Evolutionary conservation across 2,329 filamentous ascomycete species (phyloP).

Genomic region (Aspergillus sp.): DNA sequence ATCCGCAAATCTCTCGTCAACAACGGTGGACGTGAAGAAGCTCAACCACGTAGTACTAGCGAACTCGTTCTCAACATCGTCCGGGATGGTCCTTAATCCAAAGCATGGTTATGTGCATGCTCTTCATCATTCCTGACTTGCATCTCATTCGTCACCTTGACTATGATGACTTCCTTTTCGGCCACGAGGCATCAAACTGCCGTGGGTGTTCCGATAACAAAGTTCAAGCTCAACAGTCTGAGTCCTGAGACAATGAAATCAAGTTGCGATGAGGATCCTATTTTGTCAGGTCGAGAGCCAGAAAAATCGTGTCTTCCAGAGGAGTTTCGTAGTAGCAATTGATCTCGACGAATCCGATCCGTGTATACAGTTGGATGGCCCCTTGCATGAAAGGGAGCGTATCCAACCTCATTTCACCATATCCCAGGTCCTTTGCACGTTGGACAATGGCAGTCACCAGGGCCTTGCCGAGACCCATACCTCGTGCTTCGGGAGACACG

Average conservation of each 20-base stretch:
- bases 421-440: conserved; percentile 54
- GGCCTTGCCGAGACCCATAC: conserved; percentile 54
- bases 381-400: conserved; percentile 58
- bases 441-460: conserved; percentile 53
- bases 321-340: conserved; percentile 62
- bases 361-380: conserved; percentile 56
- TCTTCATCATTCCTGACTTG: not conserved
- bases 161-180: conserved; percentile 33
- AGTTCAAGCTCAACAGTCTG: conserved; percentile 42
- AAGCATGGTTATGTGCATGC: conserved; percentile 15
- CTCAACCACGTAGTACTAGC: not conserved
- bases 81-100: not conserved
- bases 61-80: not conserved
- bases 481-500: conserved; percentile 52
- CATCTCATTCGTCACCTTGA: conserved; percentile 15
- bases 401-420: conserved; percentile 59
- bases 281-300: conserved; percentile 41
- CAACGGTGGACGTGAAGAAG: not conserved
- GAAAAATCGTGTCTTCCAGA: conserved; percentile 57
- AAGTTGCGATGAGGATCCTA: not conserved
- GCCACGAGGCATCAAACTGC: conserved; percentile 29
- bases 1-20: not conserved
- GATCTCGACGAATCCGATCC: conserved; percentile 57
- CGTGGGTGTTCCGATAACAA: conserved; percentile 29
- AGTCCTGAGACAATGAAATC: conserved; percentile 23